Evolutionary conservation across 1,284 basidiomycete species (phyloP).

Genomic region (Apiotrichum veenhuisii): DNA sequence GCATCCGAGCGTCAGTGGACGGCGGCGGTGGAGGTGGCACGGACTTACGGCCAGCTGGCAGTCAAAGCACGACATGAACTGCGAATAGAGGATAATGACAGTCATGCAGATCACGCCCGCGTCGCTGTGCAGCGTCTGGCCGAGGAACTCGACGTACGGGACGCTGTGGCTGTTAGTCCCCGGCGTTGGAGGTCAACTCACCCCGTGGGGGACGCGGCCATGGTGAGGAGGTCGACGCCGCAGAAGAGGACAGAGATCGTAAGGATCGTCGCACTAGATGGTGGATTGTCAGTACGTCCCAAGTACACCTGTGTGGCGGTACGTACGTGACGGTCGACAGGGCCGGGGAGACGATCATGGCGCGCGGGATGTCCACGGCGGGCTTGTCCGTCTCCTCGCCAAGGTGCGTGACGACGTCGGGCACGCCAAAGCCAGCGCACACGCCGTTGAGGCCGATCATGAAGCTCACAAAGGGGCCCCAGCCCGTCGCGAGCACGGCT

Average conservation of each 20-base stretch:
- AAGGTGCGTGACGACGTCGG: constrained; percentile 3
- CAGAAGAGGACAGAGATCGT: too few species aligned
- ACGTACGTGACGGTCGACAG: constrained; percentile 1
- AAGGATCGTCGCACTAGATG: neutral
- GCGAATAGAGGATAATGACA: constrained; percentile 7
- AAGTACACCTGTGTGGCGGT: constrained; percentile 1
- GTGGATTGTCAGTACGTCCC: neutral
- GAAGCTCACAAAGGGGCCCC: constrained; percentile 4
- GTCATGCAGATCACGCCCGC: constrained; percentile 1
- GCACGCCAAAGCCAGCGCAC: constrained; percentile 4
- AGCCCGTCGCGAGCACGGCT: neutral
- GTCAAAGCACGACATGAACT: constrained; percentile 6
- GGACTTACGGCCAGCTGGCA: constrained; percentile 4
- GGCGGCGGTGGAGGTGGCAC: too few species aligned
- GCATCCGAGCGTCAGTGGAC: neutral
- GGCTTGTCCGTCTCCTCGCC: constrained; percentile 6
- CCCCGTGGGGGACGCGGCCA: neutral
- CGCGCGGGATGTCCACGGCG: constrained; percentile 2
- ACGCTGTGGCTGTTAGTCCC: too few species aligned
- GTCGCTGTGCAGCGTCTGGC: neutral
- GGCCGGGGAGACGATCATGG: neutral
- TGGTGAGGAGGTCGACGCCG: neutral
- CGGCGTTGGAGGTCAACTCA: too few species aligned
- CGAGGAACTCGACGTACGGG: neutral
- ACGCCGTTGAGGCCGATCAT: constrained; percentile 5